These are phyloP conservation scores for Linderina pennispora DNA, from an alignment of 192 early-diverging fungal species.

Conservation along the genomic window DNA sequence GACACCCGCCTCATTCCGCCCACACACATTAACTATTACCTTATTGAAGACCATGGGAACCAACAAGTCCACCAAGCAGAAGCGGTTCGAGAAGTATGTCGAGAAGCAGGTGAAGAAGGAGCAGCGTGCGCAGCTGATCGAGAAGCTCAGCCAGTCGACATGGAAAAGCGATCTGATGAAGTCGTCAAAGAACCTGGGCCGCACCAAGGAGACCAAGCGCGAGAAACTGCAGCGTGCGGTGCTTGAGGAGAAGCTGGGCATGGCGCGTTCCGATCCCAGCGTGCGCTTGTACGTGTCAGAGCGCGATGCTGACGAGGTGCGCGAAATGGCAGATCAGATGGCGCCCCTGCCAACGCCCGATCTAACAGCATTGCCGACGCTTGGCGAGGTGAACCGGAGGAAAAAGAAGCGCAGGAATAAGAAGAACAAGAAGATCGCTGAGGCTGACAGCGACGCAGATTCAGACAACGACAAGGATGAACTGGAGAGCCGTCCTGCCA, in stretches of 20 bases:
- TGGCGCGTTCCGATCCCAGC: constrained; percentile 51
- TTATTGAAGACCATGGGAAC: constrained; percentile 49
- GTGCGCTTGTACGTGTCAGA: constrained; percentile 54
- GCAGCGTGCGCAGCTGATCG: constrained; percentile 57
- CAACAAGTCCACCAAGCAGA: constrained; percentile 61
- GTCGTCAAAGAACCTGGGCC: constrained; percentile 64
- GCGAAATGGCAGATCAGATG: constrained; percentile 4
- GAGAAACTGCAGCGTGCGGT: constrained; percentile 63
- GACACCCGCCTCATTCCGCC: too few relatives aligned
- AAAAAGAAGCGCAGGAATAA: constrained; percentile 39
- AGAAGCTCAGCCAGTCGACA: constrained; percentile 56
- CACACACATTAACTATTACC: too few relatives aligned
- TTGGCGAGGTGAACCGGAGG: too few relatives aligned
- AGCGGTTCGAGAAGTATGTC: constrained; percentile 74
- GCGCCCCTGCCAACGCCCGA: constrained; percentile 4
- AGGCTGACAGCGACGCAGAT: too few relatives aligned
- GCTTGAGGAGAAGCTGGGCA: constrained; percentile 58
- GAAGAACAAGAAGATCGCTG: constrained; percentile 48
- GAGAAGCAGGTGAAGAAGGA: constrained; percentile 80
- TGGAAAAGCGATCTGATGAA: constrained; percentile 65
- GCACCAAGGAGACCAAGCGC: constrained; percentile 54
- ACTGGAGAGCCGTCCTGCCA: too few relatives aligned
- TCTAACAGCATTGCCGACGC: too few relatives aligned
- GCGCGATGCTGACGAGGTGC: constrained; percentile 43
- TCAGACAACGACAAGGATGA: background rate